Evolutionary conservation across 192 early-diverging fungal genomes (phyloP).

Genomic region (Umbelopsis sp.): DNA sequence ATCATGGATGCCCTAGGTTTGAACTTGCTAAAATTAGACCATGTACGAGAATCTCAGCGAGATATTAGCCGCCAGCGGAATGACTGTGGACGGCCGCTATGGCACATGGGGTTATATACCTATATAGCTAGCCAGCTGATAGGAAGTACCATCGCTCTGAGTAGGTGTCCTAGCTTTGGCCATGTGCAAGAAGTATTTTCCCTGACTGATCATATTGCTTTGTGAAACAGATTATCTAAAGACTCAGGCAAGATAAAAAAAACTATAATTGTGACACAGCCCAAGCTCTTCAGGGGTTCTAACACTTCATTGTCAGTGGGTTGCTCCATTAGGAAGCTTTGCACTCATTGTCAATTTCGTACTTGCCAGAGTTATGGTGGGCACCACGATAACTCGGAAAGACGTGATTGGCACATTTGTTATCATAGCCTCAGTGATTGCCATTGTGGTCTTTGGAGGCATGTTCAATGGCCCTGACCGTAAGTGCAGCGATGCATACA

Average conservation of each 20-base stretch:
- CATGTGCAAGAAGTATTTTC: neutral
- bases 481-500: neutral
- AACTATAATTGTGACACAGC: neutral
- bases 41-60: slow-evolving; percentile 42
- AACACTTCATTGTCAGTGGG: slow-evolving; percentile 39
- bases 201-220: neutral
- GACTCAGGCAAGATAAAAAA: slow-evolving; percentile 24
- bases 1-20: slow-evolving; percentile 55
- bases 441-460: slow-evolving; percentile 53
- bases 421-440: slow-evolving; percentile 48
- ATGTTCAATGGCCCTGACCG: slow-evolving; percentile 41
- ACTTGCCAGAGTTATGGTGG: slow-evolving; percentile 50
- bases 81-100: slow-evolving; percentile 51
- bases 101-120: slow-evolving; percentile 52
- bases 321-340: slow-evolving; percentile 50
- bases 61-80: slow-evolving; percentile 40
- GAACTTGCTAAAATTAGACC: slow-evolving; percentile 55
- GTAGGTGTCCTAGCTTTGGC: slow-evolving; percentile 38
- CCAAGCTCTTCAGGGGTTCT: neutral
- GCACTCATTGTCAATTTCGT: slow-evolving; percentile 57
- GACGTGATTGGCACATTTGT: slow-evolving; percentile 52
- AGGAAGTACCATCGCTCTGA: slow-evolving; percentile 51
- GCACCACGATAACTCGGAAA: slow-evolving; percentile 43
- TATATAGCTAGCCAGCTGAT: slow-evolving; percentile 45
- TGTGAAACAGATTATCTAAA: slow-evolving; percentile 49